These are phyloP conservation scores for Pseudohyphozyma bogoriensis DNA, from an alignment of 768 basidiomycete species.

Conservation along the genomic window DNA sequence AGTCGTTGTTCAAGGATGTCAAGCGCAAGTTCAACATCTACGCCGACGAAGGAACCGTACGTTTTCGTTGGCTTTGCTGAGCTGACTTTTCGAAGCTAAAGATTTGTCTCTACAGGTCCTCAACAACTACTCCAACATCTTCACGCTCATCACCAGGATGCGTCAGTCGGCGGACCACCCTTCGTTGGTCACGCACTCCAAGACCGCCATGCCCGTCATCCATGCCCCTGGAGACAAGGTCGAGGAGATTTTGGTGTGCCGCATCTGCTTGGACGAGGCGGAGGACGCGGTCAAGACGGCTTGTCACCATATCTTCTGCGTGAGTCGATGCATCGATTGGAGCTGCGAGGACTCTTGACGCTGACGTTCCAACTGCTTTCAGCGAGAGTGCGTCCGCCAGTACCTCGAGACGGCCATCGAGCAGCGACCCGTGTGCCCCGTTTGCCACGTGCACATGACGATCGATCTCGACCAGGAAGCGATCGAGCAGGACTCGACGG, in stretches of 20 bases:
- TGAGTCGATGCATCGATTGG: not conserved
- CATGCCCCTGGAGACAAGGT: conserved; percentile 52
- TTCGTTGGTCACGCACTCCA: conserved; percentile 72
- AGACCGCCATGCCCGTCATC: conserved; percentile 53
- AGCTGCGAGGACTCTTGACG: not conserved
- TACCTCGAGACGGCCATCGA: conserved; percentile 71
- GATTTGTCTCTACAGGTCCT: conserved; percentile 39
- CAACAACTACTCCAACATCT: conserved; percentile 64
- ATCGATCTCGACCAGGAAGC: conserved; percentile 95
- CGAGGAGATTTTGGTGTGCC: conserved; percentile 45
- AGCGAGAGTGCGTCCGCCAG: conserved; percentile 88
- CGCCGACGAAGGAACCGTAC: conserved; percentile 68
- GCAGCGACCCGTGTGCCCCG: conserved; percentile 81
- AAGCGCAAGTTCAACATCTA: conserved; percentile 85
- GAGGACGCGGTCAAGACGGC: conserved; percentile 87
- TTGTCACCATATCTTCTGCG: conserved; percentile 75
- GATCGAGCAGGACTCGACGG: conserved; percentile 64
- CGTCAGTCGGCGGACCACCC: conserved; percentile 50
- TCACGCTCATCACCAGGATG: conserved; percentile 77
- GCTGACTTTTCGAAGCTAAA: not conserved
- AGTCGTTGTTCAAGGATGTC: conserved; percentile 69
- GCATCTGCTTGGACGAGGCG: conserved; percentile 91
- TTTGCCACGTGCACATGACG: conserved; percentile 82
- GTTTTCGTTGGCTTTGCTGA: not conserved
- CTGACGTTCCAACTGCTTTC: conserved; percentile 35